Base-by-base conservation (phyloP, 2,329 filamentous ascomycete species). In the Alternaria brassicicola region DNA sequence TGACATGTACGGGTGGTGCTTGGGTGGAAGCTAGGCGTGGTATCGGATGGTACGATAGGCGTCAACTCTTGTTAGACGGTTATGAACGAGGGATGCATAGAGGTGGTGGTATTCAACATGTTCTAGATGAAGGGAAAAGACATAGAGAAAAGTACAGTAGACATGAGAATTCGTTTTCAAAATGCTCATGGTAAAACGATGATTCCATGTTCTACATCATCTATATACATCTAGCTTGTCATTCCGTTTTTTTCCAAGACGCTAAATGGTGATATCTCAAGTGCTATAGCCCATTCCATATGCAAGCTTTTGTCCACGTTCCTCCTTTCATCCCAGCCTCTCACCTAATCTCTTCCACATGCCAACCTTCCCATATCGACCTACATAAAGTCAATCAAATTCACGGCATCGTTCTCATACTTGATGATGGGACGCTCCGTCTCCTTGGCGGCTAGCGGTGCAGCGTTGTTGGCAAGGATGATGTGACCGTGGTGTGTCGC, bases 401-500 rank as follows among this genome's bases (percentile, higher is more conserved):
- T 33, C 10, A 7, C 23, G 1, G 4, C 36, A 12, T 17, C 12
- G 2, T 59, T 35, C 15, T 55, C 59, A 6, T 57, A 58, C 38
- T 51, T 50, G 9, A 49, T 12, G 10, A 47, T 30, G 0, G 28
- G 31, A 3, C 41, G 54, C 13, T 46, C 54, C 3, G 35, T 42
- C 15, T 64, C 30, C 9, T 21, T 39, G 13, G 13, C 15, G 21
- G 25, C 17, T n/a, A 25, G 17, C 5, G 31, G 17, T 7, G 47
- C 33, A 13, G 35, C 25, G 13, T 25, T 23, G 23, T 66, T 66
- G 2, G 64, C 64, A 3, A 66, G 59, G 0, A 66, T 31, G 1
- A 56, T n/a, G 2, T 59, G 36, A n/a, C 64, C 64, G 35, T 66
- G 61, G 31, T 61, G 55, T 33, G 53, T 57, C 0, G 38, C 48